These are phyloP conservation scores for Penicillium alfredii DNA, from an alignment of 495 filamentous ascomycete species.

Conservation along the genomic window DNA sequence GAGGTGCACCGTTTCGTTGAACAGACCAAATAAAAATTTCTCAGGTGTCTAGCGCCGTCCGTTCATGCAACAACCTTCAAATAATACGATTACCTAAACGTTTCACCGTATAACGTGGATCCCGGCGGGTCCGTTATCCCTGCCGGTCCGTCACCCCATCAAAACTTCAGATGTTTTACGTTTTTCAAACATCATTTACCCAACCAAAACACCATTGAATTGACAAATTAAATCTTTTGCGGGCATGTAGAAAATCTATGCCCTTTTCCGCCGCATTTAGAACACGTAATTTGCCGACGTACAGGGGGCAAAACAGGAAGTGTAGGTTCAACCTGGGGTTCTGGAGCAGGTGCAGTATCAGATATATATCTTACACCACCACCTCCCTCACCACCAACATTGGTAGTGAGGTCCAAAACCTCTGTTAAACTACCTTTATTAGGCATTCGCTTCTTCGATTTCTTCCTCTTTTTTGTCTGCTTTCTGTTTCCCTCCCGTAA, in stretches of 20 bases:
- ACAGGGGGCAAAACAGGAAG: conserved; percentile 4
- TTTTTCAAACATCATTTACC: too few relatives aligned
- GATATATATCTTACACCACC: conserved; percentile 2
- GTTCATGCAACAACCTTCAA: too few relatives aligned
- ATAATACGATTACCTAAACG: too few relatives aligned
- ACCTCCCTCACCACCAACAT: not conserved
- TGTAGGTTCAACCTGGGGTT: conserved; percentile 1
- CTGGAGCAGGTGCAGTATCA: conserved; percentile 1
- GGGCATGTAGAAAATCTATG: not conserved
- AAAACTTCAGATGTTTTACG: too few relatives aligned
- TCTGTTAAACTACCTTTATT: conserved; percentile 1
- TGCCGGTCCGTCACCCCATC: too few relatives aligned
- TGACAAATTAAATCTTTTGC: not conserved
- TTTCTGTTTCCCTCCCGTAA: not conserved
- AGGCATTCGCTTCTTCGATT: not conserved
- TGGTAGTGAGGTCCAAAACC: not conserved
- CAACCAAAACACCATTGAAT: not conserved
- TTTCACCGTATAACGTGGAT: not conserved
- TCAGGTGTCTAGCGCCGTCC: too few relatives aligned
- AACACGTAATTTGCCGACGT: conserved; percentile 1
- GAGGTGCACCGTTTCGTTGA: too few relatives aligned
- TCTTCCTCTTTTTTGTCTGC: not conserved
- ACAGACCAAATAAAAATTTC: too few relatives aligned
- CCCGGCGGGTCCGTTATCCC: not conserved
- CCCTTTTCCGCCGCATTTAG: not conserved